phyloP scores from a whole-genome alignment of 2,329 filamentous ascomycete genomes.

The Colletotrichum sp. region DNA sequence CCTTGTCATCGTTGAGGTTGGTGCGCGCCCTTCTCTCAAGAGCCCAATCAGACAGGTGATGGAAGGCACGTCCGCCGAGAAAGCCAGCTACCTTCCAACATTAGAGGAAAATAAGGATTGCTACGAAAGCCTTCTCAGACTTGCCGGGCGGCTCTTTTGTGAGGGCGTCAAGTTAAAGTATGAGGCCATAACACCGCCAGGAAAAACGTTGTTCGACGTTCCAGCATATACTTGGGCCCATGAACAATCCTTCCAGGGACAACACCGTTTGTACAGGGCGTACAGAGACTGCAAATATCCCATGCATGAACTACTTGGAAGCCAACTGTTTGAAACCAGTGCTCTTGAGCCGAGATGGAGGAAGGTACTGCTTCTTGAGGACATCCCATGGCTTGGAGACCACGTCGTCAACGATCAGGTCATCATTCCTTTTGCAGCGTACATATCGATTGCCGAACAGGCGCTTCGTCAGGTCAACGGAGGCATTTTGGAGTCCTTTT shows the following conservation, averaged over 20 bases:
- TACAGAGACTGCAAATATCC: not conserved
- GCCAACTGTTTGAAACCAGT: not conserved
- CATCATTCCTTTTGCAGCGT: not conserved
- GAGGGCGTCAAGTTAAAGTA: not conserved
- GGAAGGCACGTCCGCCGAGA: not conserved
- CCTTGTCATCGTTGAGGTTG: constrained; percentile 22
- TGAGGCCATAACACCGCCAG: not conserved
- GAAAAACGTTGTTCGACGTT: not conserved
- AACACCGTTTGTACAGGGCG: not conserved
- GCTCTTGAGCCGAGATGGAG: not conserved
- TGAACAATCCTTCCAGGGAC: not conserved
- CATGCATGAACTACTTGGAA: not conserved
- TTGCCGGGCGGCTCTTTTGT: not conserved
- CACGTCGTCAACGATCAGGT: not conserved
- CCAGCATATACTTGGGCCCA: not conserved
- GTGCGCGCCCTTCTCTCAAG: constrained; percentile 22
- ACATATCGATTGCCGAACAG: not conserved
- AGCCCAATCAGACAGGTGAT: constrained; percentile 22
- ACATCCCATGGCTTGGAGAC: not conserved
- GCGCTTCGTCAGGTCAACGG: not conserved
- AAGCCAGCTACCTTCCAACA: not conserved
- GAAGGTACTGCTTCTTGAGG: not conserved
- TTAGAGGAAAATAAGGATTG: not conserved
- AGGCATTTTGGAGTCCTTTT: constrained; percentile 26
- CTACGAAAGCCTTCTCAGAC: not conserved